Percentiles rank a stretch among this genome's conserved stretches.
Conservation (phyloP, 2,329 filamentous ascomycete species). For the Amauroascus niger region DNA sequence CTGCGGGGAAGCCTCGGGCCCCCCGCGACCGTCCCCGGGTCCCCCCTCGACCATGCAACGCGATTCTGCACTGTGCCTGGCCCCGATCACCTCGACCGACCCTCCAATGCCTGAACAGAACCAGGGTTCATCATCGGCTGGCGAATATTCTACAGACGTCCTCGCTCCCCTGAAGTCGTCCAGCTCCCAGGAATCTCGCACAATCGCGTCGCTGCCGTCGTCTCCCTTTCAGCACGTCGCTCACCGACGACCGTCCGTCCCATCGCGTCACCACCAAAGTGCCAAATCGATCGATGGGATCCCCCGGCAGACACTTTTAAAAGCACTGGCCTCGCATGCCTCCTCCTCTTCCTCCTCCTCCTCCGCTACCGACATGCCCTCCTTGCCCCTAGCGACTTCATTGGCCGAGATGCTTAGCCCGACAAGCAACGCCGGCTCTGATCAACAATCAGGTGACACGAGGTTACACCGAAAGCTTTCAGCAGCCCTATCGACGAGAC, state of each 20-base stretch:
- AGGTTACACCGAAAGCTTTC: constrained; percentile 7
- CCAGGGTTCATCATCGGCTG: background rate
- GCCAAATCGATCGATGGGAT: constrained; percentile 53
- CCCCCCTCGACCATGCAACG: background rate
- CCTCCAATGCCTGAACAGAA: background rate
- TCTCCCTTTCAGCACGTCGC: background rate
- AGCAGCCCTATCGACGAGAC: constrained; percentile 37
- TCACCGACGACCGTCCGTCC: background rate
- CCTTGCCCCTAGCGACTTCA: constrained; percentile 50
- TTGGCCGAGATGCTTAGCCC: constrained; percentile 27
- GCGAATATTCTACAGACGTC: background rate
- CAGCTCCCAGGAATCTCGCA: constrained; percentile 5
- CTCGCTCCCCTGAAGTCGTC: background rate
- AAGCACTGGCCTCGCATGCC: constrained; percentile 57
- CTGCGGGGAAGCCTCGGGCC: background rate
- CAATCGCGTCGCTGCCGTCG: constrained; percentile 1
- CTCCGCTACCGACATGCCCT: constrained; percentile 33
- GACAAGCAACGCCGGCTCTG: background rate
- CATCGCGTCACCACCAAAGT: constrained; percentile 1
- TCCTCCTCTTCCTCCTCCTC: constrained; percentile 40
- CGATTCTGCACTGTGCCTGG: background rate
- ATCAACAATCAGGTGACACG: constrained; percentile 7
- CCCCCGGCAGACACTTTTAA: constrained; percentile 72
- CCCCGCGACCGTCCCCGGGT: background rate
- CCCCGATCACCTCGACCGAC: background rate